These are phyloP conservation scores for Sporisorium reilianum DNA, from an alignment of 1,284 basidiomycete genomes.

Conservation along the genomic window DNA sequence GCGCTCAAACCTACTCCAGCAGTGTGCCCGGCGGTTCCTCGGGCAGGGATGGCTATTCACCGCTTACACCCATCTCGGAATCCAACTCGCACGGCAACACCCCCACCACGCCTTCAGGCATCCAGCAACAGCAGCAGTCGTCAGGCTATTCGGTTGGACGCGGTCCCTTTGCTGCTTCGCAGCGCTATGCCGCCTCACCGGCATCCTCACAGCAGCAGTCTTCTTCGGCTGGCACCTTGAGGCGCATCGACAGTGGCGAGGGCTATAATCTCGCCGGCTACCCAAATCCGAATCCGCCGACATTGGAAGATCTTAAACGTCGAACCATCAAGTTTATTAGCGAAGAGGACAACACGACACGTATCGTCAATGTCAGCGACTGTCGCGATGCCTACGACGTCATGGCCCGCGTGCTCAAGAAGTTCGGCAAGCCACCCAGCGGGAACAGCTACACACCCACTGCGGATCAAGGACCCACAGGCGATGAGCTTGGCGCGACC, in stretches of 20 bases:
- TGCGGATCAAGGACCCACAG: conserved; percentile 54
- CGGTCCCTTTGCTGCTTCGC: conserved; percentile 50
- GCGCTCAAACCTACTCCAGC: conserved; percentile 29
- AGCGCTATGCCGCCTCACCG: conserved; percentile 32
- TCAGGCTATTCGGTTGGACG: conserved; percentile 61
- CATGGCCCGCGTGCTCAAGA: conserved; percentile 64
- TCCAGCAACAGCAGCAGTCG: conserved; percentile 38
- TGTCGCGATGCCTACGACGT: conserved; percentile 64
- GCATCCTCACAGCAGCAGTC: conserved; percentile 28
- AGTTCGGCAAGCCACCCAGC: conserved; percentile 59
- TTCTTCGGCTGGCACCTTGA: conserved; percentile 19
- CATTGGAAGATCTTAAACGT: conserved; percentile 61
- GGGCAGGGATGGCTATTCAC: conserved; percentile 28
- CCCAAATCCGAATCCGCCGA: conserved; percentile 28
- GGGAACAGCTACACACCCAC: conserved; percentile 62
- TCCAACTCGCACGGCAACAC: conserved; percentile 44
- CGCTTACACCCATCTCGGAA: conserved; percentile 57
- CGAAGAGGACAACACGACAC: conserved; percentile 63
- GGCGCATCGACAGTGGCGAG: conserved; percentile 48
- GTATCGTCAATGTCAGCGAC: conserved; percentile 64
- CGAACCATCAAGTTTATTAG: conserved; percentile 68
- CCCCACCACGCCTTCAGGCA: conserved; percentile 36
- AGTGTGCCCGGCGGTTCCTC: conserved; percentile 6
- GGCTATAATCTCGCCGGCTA: conserved; percentile 37
- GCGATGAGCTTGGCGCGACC: conserved; percentile 38